phyloP scores from a whole-genome alignment of 805 yeast genomes.

The Lipomyces chichibuensis region DNA sequence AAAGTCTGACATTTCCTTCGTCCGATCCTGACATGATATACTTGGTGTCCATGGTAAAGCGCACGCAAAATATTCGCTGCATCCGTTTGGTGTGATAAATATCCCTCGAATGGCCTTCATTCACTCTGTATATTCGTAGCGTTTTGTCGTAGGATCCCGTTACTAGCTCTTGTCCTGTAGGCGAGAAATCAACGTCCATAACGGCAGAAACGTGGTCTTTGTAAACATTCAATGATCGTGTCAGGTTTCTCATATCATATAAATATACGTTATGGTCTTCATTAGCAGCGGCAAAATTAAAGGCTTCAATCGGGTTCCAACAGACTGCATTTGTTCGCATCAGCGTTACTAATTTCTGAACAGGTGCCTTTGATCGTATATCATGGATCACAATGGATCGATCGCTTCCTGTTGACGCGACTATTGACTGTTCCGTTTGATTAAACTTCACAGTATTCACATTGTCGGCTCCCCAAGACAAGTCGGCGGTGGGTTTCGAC shows the following conservation, averaged over 20 bases:
- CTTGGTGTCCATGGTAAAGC: constrained; percentile 84
- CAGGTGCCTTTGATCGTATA: constrained; percentile 84
- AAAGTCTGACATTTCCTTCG: constrained; percentile 90
- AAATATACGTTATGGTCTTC: constrained; percentile 94
- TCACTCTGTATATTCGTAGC: constrained; percentile 71
- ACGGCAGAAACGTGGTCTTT: constrained; percentile 97
- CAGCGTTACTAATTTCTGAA: constrained; percentile 83
- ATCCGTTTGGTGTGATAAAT: constrained; percentile 95
- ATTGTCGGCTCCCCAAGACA: constrained; percentile 97
- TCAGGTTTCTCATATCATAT: constrained; percentile 95
- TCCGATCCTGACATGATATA: constrained; percentile 90
- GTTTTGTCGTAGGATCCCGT: constrained; percentile 96
- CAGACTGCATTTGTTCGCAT: constrained; percentile 82
- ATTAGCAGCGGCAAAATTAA: constrained; percentile 83
- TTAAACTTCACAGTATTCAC: constrained; percentile 81
- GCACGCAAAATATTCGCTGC: constrained; percentile 89
- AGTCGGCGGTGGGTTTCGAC: constrained; percentile 70
- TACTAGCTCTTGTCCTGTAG: constrained; percentile 95
- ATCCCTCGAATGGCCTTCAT: constrained; percentile 91
- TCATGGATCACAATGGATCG: constrained; percentile 90
- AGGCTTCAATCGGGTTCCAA: constrained; percentile 99
- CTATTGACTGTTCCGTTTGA: constrained; percentile 81
- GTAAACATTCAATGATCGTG: constrained; percentile 76
- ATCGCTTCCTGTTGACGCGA: constrained; percentile 90
- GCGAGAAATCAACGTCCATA: constrained; percentile 90